Evolutionary conservation across 805 yeast genomes (phyloP).

Genomic region (Nakazawaea wyomingensis): DNA sequence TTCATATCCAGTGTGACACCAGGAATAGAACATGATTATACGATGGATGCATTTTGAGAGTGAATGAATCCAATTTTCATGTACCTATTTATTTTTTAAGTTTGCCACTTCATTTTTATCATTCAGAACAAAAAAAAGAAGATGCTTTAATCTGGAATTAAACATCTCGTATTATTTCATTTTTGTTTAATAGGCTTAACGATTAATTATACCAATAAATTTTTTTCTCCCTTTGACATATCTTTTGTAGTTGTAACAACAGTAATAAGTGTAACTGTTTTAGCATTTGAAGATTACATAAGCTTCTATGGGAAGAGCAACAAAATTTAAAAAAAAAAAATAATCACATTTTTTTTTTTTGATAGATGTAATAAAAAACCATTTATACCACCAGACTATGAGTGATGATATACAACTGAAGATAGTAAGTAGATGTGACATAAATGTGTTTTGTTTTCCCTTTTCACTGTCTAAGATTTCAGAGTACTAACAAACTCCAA

Average conservation of each 20-base stretch:
- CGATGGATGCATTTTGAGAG: constrained; percentile 95
- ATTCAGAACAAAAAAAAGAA: no score
- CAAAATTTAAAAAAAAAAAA: neutral
- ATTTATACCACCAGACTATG: constrained; percentile 3
- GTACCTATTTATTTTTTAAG: neutral
- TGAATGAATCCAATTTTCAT: no score
- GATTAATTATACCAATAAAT: no score
- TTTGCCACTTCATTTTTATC: neutral
- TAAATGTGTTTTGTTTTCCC: neutral
- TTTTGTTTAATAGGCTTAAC: no score
- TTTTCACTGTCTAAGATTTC: no score
- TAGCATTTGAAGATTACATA: no score
- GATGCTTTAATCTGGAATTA: neutral
- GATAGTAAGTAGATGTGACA: constrained; percentile 20
- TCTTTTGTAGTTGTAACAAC: no score
- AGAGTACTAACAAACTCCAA: neutral
- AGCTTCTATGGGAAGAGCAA: no score
- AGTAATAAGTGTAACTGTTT: no score
- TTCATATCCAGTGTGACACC: constrained; percentile 97
- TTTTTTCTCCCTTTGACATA: no score
- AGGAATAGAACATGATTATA: constrained; percentile 94
- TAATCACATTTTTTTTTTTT: no score
- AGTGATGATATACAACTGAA: constrained; percentile 20
- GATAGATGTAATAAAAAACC: no score
- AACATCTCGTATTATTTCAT: neutral